Conservation (phyloP, 257 asterid genomes). For the Forsythia viridissima region DNA sequence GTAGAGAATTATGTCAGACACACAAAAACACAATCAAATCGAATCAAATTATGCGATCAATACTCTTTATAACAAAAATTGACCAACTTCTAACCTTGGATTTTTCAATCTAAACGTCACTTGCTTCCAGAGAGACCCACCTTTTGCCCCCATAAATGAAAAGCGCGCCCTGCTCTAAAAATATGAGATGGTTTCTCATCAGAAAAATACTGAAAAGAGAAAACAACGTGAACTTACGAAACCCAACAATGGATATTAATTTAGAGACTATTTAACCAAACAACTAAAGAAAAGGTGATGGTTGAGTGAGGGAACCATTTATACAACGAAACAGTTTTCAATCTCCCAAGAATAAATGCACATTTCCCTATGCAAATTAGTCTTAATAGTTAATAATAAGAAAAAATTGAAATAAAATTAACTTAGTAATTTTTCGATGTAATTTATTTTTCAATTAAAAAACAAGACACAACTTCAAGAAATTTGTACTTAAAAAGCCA, state of each 20-base stretch:
- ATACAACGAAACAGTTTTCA: neutral
- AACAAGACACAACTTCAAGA: neutral
- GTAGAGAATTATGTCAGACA: conserved; percentile 5
- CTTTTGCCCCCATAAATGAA: conserved; percentile 98
- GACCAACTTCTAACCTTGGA: conserved; percentile 50
- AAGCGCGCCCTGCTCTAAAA: conserved; percentile 96
- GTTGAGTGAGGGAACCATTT: neutral
- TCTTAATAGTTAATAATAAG: neutral
- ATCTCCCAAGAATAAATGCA: neutral
- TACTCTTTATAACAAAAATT: neutral
- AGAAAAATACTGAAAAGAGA: conserved; percentile 21
- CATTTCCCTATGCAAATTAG: neutral
- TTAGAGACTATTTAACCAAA: neutral
- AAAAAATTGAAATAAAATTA: too few species aligned
- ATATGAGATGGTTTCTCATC: conserved; percentile 36
- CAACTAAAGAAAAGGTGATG: neutral
- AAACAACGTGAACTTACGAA: neutral
- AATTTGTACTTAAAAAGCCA: neutral
- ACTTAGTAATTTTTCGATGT: neutral
- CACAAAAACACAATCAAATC: neutral
- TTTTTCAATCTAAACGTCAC: conserved; percentile 60
- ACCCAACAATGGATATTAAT: neutral
- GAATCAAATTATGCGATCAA: neutral
- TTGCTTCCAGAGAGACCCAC: conserved; percentile 94
- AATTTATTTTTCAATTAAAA: neutral